phyloP scores from a whole-genome alignment of 306 rosid genomes.

The Dalbergia oliveri region DNA sequence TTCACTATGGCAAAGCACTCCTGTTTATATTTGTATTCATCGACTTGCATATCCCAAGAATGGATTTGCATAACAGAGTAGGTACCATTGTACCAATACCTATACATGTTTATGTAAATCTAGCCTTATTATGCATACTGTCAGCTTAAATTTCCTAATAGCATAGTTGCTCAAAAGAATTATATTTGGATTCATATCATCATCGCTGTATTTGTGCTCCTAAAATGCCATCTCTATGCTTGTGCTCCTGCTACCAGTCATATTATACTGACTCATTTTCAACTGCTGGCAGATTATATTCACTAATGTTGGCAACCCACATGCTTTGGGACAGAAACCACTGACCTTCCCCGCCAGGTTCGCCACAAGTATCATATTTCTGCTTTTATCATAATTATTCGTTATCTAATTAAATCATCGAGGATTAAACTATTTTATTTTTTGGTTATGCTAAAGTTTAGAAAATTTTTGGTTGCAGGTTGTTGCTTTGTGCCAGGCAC shows the following conservation, averaged over 20 bases:
- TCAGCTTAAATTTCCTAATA: background rate
- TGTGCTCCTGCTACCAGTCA: constrained; percentile 2
- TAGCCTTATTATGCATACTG: constrained; percentile 14
- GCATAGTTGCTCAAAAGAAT: constrained; percentile 17
- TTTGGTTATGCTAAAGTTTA: constrained; percentile 44
- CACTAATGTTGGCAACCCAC: constrained; percentile 99
- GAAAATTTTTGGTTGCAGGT: constrained; percentile 63
- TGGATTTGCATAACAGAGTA: constrained; percentile 24
- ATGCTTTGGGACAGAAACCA: constrained; percentile 98
- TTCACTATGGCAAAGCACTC: constrained; percentile 14
- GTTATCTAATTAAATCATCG: constrained; percentile 23
- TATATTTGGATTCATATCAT: constrained; percentile 9
- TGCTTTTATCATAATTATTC: constrained; percentile 31
- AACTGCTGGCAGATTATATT: constrained; percentile 78
- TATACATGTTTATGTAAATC: constrained; percentile 1
- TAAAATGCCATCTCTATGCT: background rate
- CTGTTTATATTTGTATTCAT: background rate
- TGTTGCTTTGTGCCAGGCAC: constrained; percentile 99
- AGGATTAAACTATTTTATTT: constrained; percentile 3
- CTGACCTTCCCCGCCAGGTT: constrained; percentile 98
- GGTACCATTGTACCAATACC: background rate
- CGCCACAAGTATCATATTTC: constrained; percentile 33
- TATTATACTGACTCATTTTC: constrained; percentile 39
- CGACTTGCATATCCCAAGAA: constrained; percentile 10
- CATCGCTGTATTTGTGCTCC: background rate